phyloP scores from a whole-genome alignment of 1,139 yeast genomes.

The Lodderomyces pseudojiufengensis region DNA sequence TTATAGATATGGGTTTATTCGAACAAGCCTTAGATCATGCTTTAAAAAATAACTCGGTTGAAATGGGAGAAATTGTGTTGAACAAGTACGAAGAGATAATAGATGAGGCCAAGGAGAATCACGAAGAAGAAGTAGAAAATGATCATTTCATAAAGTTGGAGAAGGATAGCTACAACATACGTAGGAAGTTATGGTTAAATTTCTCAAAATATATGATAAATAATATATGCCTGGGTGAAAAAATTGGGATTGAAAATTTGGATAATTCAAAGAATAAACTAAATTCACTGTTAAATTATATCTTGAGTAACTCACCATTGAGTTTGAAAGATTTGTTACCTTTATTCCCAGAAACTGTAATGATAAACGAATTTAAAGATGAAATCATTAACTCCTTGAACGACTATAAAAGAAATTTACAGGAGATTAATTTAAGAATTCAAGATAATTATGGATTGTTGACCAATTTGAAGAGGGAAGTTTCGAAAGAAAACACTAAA shows the following conservation, averaged over 20 bases:
- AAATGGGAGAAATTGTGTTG: constrained; percentile 47
- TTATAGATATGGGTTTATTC: constrained; percentile 58
- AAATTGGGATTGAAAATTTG: constrained; percentile 18
- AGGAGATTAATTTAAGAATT: constrained; percentile 68
- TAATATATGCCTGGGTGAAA: constrained; percentile 27
- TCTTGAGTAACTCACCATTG: constrained; percentile 28
- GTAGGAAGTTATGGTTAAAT: constrained; percentile 72
- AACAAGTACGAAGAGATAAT: constrained; percentile 30
- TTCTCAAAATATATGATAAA: constrained; percentile 60
- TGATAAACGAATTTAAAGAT: constrained; percentile 78
- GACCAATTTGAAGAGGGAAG: constrained; percentile 48
- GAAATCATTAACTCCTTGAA: constrained; percentile 79
- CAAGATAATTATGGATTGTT: constrained; percentile 67
- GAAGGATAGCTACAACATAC: constrained; percentile 38
- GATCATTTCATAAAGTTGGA: constrained; percentile 25
- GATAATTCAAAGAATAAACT: constrained; percentile 14
- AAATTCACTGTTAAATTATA: constrained; percentile 24
- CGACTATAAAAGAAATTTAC: constrained; percentile 62
- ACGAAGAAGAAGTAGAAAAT: constrained; percentile 13
- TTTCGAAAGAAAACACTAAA: constrained; percentile 20
- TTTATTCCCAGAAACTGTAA: constrained; percentile 75
- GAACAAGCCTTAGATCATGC: constrained; percentile 84
- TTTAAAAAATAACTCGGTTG: constrained; percentile 55
- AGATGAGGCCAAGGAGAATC: constrained; percentile 13
- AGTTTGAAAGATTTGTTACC: constrained; percentile 82